These are phyloP conservation scores for Penicillium freii DNA, from an alignment of 2,329 filamentous ascomycete genomes.

Conservation along the genomic window DNA sequence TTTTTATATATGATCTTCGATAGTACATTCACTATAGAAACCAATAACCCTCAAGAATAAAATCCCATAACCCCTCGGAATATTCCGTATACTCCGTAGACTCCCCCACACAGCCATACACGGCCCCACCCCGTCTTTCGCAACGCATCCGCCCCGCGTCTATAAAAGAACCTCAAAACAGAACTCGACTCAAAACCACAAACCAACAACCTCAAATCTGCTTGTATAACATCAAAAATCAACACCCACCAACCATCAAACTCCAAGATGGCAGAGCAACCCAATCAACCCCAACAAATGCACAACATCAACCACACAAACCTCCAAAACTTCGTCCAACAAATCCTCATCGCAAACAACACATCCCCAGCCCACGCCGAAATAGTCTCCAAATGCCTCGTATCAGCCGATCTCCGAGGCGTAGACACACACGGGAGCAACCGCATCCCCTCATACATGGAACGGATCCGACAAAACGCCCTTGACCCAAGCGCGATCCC, in stretches of 20 bases:
- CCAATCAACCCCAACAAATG: constrained; percentile 11
- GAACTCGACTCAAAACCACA: neutral
- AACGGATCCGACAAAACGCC: constrained; percentile 67
- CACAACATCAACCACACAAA: constrained; percentile 18
- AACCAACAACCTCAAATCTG: neutral
- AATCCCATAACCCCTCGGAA: too few species aligned
- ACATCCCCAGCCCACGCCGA: constrained; percentile 59
- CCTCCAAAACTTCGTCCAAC: constrained; percentile 28
- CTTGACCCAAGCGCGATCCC: constrained; percentile 63
- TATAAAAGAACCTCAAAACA: constrained; percentile 6
- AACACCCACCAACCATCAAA: neutral
- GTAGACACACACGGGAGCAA: constrained; percentile 79
- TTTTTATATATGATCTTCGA: too few species aligned
- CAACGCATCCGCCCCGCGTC: constrained; percentile 4
- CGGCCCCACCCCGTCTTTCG: constrained; percentile 5
- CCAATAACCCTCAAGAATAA: neutral
- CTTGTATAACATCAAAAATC: neutral
- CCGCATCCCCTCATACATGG: constrained; percentile 74
- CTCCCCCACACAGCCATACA: neutral
- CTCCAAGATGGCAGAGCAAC: constrained; percentile 11
- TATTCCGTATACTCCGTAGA: neutral
- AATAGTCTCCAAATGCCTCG: constrained; percentile 65
- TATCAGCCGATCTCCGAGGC: constrained; percentile 73
- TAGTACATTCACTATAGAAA: neutral
- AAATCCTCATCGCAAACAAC: constrained; percentile 46